These are phyloP conservation scores for Cystofilobasidium capitatum DNA, from an alignment of 768 basidiomycete genomes.

Conservation along the genomic window DNA sequence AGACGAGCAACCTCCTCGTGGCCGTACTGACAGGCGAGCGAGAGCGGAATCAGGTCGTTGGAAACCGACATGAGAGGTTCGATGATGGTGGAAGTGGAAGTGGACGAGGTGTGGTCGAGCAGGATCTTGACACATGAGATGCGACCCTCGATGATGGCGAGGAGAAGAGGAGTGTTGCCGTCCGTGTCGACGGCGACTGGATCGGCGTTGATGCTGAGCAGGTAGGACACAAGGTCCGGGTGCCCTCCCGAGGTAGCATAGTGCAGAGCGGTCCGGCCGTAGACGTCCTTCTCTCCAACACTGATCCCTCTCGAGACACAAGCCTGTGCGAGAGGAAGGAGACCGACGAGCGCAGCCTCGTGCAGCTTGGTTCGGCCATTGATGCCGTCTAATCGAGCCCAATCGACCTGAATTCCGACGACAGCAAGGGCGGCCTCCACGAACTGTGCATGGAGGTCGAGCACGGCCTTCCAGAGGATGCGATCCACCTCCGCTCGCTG, in stretches of 20 bases:
- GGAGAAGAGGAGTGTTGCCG: conserved; percentile 86
- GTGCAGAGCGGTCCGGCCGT: conserved; percentile 86
- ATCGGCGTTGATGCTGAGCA: conserved; percentile 56
- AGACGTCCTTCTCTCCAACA: conserved; percentile 70
- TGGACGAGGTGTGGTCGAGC: conserved; percentile 34
- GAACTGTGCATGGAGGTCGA: conserved; percentile 49
- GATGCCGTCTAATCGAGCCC: conserved; percentile 88
- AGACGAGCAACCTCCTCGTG: conserved; percentile 71
- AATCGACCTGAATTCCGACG: conserved; percentile 62
- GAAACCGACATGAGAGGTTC: conserved; percentile 52
- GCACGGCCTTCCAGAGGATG: conserved; percentile 87
- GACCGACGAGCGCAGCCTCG: conserved; percentile 80
- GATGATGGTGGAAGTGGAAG: not conserved
- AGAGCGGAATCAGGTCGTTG: conserved; percentile 68
- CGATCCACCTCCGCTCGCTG: conserved; percentile 57
- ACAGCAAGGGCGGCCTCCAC: conserved; percentile 65
- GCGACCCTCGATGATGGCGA: conserved; percentile 78
- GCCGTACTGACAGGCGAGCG: conserved; percentile 82
- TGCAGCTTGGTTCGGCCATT: conserved; percentile 90
- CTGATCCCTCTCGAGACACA: conserved; percentile 62
- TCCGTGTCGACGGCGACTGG: conserved; percentile 74
- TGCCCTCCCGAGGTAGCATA: conserved; percentile 94
- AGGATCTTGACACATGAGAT: conserved; percentile 75
- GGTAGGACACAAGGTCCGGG: conserved; percentile 58
- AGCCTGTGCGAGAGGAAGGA: conserved; percentile 58